A percentile compares a stretch with the other conserved stretches of the same genome.
Conservation (phyloP, 169 alveolate genomes). For the Cryptosporidium sp. region DNA sequence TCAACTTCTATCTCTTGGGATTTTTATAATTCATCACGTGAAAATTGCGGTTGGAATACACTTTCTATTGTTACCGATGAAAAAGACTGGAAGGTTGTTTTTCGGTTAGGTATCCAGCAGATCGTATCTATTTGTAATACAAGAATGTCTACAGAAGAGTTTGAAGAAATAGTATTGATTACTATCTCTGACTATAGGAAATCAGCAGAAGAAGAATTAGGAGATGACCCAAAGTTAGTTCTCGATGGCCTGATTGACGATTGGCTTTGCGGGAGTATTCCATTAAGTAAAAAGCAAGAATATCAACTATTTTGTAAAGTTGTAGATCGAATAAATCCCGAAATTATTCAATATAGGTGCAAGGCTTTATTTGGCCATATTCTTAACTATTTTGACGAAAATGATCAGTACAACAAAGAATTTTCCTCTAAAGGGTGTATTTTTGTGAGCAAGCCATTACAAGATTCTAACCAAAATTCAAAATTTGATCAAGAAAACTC, state of each 20-base stretch:
- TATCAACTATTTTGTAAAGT: slow-evolving; percentile 69
- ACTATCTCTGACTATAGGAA: slow-evolving; percentile 53
- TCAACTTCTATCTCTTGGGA: slow-evolving; percentile 61
- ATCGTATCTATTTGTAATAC: slow-evolving; percentile 12
- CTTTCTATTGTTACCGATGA: slow-evolving; percentile 36
- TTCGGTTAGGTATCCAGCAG: slow-evolving; percentile 6
- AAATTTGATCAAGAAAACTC: slow-evolving; percentile 14
- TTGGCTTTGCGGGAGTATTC: slow-evolving; percentile 71
- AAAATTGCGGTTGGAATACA: slow-evolving; percentile 72
- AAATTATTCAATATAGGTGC: slow-evolving; percentile 34
- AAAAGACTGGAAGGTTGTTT: slow-evolving; percentile 14
- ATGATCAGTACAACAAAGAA: not conserved
- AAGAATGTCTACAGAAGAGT: slow-evolving; percentile 31
- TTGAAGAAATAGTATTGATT: slow-evolving; percentile 21
- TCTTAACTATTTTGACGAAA: slow-evolving; percentile 10
- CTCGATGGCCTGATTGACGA: slow-evolving; percentile 48
- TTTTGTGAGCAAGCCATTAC: slow-evolving; percentile 32
- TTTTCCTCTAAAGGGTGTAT: not conserved
- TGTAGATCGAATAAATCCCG: slow-evolving; percentile 41
- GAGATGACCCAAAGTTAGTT: slow-evolving; percentile 54
- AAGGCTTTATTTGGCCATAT: slow-evolving; percentile 31
- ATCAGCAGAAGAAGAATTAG: slow-evolving; percentile 45
- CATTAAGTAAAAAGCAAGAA: slow-evolving; percentile 64
- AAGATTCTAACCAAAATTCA: not conserved
- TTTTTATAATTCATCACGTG: slow-evolving; percentile 61